These are phyloP conservation scores for Daedaleopsis nitida DNA, from an alignment of 768 basidiomycete species.

Conservation along the genomic window DNA sequence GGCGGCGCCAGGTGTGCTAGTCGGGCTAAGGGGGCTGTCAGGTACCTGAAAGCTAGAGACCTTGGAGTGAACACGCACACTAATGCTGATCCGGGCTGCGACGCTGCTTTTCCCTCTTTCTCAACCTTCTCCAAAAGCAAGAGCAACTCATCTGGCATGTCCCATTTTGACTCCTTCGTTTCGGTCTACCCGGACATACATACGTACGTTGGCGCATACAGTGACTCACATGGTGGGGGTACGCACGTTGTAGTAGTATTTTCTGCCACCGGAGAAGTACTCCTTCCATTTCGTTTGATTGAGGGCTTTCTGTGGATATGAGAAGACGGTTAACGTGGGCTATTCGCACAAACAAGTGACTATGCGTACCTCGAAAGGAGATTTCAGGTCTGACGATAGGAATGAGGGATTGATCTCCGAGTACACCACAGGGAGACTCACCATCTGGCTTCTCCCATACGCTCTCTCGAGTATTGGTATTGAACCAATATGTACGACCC, in stretches of 20 bases:
- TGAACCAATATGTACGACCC: conserved; percentile 99
- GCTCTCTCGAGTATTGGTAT: conserved; percentile 83
- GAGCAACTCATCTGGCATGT: conserved; percentile 91
- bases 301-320: conserved; percentile 67
- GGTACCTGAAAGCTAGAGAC: neutral
- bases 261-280: conserved; percentile 89
- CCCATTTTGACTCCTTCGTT: conserved; percentile 95
- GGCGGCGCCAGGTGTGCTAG: conserved; percentile 19
- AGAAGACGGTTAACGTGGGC: neutral
- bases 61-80: conserved; percentile 14
- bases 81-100: conserved; percentile 37
- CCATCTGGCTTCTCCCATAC: conserved; percentile 99
- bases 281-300: conserved; percentile 94
- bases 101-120: conserved; percentile 57
- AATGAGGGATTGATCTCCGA: neutral
- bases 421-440: conserved; percentile 32
- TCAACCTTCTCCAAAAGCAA: conserved; percentile 85
- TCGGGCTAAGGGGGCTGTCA: conserved; percentile 9
- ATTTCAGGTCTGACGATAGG: conserved; percentile 68
- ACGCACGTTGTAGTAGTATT: conserved; percentile 87
- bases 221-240: neutral
- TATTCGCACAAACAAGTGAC: neutral
- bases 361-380: conserved; percentile 79
- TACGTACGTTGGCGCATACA: neutral
- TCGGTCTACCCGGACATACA: conserved; percentile 54